A percentile compares a stretch with the other conserved stretches of the same genome.
Conservation (phyloP, 139 green algal genomes). For the Zygnema cylindricum region DNA sequence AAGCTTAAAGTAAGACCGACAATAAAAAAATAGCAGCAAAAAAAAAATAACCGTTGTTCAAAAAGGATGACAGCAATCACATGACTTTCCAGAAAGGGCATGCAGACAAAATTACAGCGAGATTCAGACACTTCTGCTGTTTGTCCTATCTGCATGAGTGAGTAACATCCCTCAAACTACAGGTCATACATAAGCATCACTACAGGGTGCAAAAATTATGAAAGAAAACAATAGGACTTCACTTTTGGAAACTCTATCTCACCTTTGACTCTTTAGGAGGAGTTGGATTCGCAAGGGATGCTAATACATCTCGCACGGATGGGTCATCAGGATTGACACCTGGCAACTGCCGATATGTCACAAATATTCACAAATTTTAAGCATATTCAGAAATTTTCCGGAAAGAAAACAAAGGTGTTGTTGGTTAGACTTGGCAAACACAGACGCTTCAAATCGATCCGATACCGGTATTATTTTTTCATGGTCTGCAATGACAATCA, state of each 20-base stretch:
- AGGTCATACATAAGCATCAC: not conserved
- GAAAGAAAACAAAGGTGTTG: slow-evolving; percentile 3
- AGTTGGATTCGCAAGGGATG: slow-evolving; percentile 1
- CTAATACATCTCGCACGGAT: slow-evolving; percentile 33
- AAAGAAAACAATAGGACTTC: not conserved
- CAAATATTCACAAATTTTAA: too few species aligned
- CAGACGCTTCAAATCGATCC: too few species aligned
- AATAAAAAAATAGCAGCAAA: too few species aligned
- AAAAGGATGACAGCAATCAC: not conserved
- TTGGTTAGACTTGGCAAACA: not conserved
- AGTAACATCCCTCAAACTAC: not conserved
- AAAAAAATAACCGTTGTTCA: too few species aligned
- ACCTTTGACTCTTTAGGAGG: not conserved
- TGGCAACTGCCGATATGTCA: slow-evolving; percentile 29
- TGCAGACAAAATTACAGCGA: not conserved
- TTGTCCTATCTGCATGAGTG: not conserved
- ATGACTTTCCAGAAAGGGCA: not conserved
- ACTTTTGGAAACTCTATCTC: not conserved
- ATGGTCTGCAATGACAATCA: too few species aligned
- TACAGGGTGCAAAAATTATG: not conserved
- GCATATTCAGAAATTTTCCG: not conserved
- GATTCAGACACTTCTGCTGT: too few species aligned
- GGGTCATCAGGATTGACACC: slow-evolving; percentile 57
- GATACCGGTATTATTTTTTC: too few species aligned
- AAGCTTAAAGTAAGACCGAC: too few species aligned